Evolutionary conservation across 305 asterid species (phyloP).

Genomic region (Rubia tinctorum): DNA sequence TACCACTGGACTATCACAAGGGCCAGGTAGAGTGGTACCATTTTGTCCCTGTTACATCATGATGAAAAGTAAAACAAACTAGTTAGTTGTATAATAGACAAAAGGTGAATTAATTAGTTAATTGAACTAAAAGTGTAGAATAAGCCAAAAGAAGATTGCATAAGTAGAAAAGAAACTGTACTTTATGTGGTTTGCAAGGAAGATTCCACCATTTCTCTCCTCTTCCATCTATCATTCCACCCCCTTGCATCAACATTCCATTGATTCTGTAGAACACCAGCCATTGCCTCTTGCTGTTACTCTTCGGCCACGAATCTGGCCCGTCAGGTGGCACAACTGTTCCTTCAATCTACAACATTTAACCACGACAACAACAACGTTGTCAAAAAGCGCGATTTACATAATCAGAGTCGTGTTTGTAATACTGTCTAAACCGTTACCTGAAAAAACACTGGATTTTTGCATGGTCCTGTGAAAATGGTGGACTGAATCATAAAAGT

Average conservation of each 20-base stretch:
- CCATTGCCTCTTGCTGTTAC: constrained; percentile 60
- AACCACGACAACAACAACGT: not conserved
- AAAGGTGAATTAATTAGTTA: not conserved
- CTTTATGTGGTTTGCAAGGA: constrained; percentile 96
- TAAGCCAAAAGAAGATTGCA: not conserved
- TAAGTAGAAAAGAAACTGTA: constrained; percentile 16
- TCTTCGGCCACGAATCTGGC: constrained; percentile 62
- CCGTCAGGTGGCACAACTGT: constrained; percentile 71
- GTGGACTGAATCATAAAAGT: constrained; percentile 65
- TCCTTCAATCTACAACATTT: constrained; percentile 58
- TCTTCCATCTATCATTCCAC: constrained; percentile 74
- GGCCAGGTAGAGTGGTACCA: constrained; percentile 58
- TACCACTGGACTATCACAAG: constrained; percentile 94
- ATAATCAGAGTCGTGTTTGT: too few species aligned
- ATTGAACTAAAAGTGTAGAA: not conserved
- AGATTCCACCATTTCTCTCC: constrained; percentile 97
- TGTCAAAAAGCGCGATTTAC: too few species aligned
- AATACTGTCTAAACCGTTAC: constrained; percentile 37
- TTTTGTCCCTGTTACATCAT: constrained; percentile 52
- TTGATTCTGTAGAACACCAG: constrained; percentile 61
- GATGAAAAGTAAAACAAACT: constrained; percentile 8
- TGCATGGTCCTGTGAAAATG: constrained; percentile 78
- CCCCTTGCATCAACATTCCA: constrained; percentile 81
- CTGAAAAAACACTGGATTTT: constrained; percentile 40
- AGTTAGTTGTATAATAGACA: constrained; percentile 6